phyloP scores from a whole-genome alignment of 805 yeast species.

The Wickerhamiella nectarea region DNA sequence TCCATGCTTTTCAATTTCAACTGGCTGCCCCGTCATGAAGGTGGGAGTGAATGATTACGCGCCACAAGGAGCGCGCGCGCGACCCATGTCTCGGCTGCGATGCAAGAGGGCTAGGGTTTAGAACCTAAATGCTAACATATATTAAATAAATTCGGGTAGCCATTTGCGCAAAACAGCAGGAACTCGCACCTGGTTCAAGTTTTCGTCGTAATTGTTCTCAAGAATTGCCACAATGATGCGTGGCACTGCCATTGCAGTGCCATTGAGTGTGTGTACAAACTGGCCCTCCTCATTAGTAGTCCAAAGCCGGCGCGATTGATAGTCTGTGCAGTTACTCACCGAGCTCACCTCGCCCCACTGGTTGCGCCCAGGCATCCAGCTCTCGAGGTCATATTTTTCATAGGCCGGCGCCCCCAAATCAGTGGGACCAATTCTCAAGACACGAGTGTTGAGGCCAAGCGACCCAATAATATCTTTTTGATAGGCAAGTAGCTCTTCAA shows the following conservation, averaged over 20 bases:
- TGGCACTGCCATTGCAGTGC: conserved; percentile 93
- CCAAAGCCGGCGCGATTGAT: conserved; percentile 71
- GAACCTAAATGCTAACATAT: too few relatives aligned
- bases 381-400: conserved; percentile 86
- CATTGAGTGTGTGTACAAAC: conserved; percentile 76
- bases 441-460: conserved; percentile 67
- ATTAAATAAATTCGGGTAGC: conserved; percentile 3
- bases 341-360: conserved; percentile 88
- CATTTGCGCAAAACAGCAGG: conserved; percentile 15
- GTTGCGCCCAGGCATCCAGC: conserved; percentile 96
- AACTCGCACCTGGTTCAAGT: conserved; percentile 11
- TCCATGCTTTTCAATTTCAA: neutral
- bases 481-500: conserved; percentile 42
- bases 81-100: neutral
- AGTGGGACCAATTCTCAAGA: conserved; percentile 75
- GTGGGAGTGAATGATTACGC: neutral
- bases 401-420: conserved; percentile 91
- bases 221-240: conserved; percentile 78
- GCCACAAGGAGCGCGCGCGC: neutral
- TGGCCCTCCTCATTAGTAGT: conserved; percentile 31
- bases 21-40: neutral
- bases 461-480: conserved; percentile 52
- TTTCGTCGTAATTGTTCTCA: conserved; percentile 51
- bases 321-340: conserved; percentile 84
- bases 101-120: neutral